These are phyloP conservation scores for Cyclanthera cordifolia DNA, from an alignment of 306 rosid species.

Conservation along the genomic window DNA sequence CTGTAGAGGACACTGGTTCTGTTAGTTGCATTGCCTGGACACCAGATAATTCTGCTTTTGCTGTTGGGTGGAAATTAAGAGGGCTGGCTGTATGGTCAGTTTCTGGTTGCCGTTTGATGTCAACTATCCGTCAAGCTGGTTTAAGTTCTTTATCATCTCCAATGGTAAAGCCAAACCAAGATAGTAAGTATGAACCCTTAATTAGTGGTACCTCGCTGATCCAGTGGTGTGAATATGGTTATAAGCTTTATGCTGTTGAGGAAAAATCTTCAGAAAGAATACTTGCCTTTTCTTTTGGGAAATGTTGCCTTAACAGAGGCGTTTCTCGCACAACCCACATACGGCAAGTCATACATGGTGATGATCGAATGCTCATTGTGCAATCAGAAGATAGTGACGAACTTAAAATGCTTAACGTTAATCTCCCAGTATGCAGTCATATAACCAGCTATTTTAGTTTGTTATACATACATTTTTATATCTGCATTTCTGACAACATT, in stretches of 20 bases:
- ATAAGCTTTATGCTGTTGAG: conserved; percentile 78
- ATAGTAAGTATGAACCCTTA: conserved; percentile 69
- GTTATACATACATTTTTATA: conserved; percentile 4
- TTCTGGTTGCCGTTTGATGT: conserved; percentile 81
- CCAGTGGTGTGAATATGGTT: conserved; percentile 96
- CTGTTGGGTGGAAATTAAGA: conserved; percentile 93
- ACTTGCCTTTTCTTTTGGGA: conserved; percentile 84
- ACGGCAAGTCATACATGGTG: conserved; percentile 91
- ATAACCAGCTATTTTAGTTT: conserved; percentile 21
- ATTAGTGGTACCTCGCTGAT: conserved; percentile 83
- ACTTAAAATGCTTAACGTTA: conserved; percentile 84
- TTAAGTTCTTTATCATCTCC: conserved; percentile 87
- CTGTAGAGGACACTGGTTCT: conserved; percentile 86
- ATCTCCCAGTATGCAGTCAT: conserved; percentile 73
- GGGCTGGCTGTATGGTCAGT: conserved; percentile 98
- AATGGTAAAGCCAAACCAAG: conserved; percentile 62
- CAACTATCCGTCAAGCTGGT: conserved; percentile 82
- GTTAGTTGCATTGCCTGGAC: conserved; percentile 96
- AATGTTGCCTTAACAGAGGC: conserved; percentile 97
- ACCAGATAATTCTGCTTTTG: conserved; percentile 94
- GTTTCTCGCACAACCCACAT: conserved; percentile 77
- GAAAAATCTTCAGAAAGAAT: conserved; percentile 64
- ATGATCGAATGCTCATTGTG: conserved; percentile 72
- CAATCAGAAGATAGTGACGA: conserved; percentile 95
- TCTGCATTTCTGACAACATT: conserved; percentile 22